Evolutionary conservation across 2,329 filamentous ascomycete genomes (phyloP), one percentile per base, ranked within the genome.

Genomic region (Metarhizium guizhouense): DNA sequence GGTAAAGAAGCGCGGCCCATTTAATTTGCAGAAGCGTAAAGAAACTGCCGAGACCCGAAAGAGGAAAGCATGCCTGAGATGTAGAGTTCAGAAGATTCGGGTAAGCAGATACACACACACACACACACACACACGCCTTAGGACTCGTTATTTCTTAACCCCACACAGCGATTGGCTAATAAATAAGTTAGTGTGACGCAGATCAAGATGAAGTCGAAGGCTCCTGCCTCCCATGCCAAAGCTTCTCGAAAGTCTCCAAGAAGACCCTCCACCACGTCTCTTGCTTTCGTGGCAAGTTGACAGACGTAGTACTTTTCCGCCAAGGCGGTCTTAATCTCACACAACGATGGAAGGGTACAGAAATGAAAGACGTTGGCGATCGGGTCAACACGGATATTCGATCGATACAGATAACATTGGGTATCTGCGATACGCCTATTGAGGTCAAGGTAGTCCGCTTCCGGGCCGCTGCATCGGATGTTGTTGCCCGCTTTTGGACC

Each of bases 241-340:
- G 60, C 1, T 68, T 76, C 3, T 65, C 67, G 11, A 65, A 62
- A 32, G 67, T 67, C 1, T 78, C 76, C 0, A 74, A 72, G 43
- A 80, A 77, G 58, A 74, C 75, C 2, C 72, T 80, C 5, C 77
- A 80, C 54, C 65, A 68, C 29, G 62, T 75, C 4, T 69, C 70
- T 0, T 81, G 78, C 55, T 62, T 70, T 14, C 72, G 77, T 13
- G 71, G 67, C 59, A 76, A 74, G 58, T 64, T 80, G 11, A 70
- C 68, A 29, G 70, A 75, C 8, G 65, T 73, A 16, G 60, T 65
- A 1, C 62, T 77, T 4, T 75, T 70, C 57, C 76, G 77, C n/a
- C 62, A 63, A 1, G 71, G 74, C 4, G 74, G 75, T 1, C 67
- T 79, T 14, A 61, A 66, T 2, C 66, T 79, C 30, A 81, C 78